Base-by-base conservation (phyloP, 1,284 basidiomycete species). In the Malassezia slooffiae region DNA sequence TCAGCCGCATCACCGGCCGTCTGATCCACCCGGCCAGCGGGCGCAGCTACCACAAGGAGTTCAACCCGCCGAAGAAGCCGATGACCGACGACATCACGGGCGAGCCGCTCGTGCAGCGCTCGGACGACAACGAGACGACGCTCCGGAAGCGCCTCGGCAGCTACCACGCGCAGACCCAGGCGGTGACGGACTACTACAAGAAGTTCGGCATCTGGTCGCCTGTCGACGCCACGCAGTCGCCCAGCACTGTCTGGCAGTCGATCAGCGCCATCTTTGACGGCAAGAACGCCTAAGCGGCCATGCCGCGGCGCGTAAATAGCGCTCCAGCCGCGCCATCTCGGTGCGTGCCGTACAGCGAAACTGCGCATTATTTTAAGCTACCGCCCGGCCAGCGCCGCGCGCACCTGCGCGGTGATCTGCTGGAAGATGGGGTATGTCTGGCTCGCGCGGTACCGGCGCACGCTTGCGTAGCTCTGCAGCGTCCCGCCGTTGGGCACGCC, bases 101-200 rank as follows among this genome's bases (percentile, higher is more conserved):
- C 55, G 91, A 97, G 73, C 86, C 89, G 23, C 81, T 91, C 83
- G 71, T 73, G 48, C 71, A 72, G 57, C 62, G 72, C 19, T 72
- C 70, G 19, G 72, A 73, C 54, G 72, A 73, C 62, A 73, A 72
- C 43, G 72, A 72, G 53, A 87, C 93, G 71, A 87, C 91, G 11
- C 77, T 97, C 42, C 79, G 80, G 62, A 95, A 91, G 74, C 83
- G 91, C 38, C 76, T 97, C 42, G 62, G 70, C 7, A 80, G 85
- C 11, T 96, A 85, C 77, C 91, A 96, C 75, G 72, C 76, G 41
- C 89, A 93, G 73, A 97, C 91, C 17, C 83, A 82, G 3, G 89
- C 90, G 23, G 91, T 97, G 21, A 84, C 89, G n/a, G 87, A 87
- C 41, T 95, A 93, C 76, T 97, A 97, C 79, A 85, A 83, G 72